Base-by-base conservation (phyloP, 306 rosid genomes). In the Gynostemma pentaphyllum region DNA sequence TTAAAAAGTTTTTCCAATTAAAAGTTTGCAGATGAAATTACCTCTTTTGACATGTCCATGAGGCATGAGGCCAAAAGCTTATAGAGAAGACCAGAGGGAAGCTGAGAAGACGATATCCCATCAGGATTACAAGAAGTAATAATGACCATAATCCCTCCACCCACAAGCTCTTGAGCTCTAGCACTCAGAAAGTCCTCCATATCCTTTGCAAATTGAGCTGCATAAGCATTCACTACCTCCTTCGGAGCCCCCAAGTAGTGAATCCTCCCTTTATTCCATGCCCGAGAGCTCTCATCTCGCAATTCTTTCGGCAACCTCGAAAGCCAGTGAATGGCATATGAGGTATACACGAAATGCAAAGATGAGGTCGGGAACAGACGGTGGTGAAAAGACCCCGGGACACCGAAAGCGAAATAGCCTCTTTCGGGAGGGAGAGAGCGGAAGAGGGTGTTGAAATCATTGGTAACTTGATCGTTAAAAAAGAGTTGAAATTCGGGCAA, bases 21-120 rank as follows among this genome's bases (percentile, higher is more conserved):
- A n/a, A n/a, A n/a, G n/a, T n/a, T n/a, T 0, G 8, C 4, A 21
- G 12, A 51, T 28, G 1, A 0, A 7, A 2, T 73, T 74, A 81
- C 89, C 89, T 81, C 75, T 9, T 65, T 70, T 12, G 69, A 80
- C 76, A 84, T 72, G 2, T 84, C 86, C 6, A 62, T 40, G 21
- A 80, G 76, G 67, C 67, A 48, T 18, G 73, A 55, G 15, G 49
- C 79, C 29, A 80, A 2, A 32, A 62, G 19, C 1, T 63, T 47
- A 47, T 23, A 29, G 14, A 14, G 54, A 45, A 45, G 14, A 39
- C 15, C 34, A 18, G 51, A 22, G 1, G 18, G 32, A 18, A 62
- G 10, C 4, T 68, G 60, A 40, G 75, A 65, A 46, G 44, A 65
- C 29, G 26, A 50, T 10, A 6, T 21, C 7, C 39, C 66, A 50